phyloP scores from a whole-genome alignment of 208 protist genomes.

The Leishmania guyanensis region DNA sequence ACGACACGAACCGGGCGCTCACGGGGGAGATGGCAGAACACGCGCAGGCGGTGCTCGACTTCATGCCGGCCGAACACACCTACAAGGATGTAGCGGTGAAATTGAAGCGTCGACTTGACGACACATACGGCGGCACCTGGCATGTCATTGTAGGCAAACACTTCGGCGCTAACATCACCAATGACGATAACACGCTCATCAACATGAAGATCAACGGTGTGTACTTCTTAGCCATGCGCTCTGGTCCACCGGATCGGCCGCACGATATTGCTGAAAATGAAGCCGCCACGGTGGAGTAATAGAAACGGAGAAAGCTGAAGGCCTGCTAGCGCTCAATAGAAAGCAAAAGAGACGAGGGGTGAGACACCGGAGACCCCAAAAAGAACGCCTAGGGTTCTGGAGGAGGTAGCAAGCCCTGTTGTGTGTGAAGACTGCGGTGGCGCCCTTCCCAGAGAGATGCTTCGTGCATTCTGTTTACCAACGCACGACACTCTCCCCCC shows the following conservation, averaged over 20 bases:
- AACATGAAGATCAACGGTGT: conserved; percentile 86
- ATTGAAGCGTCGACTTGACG: conserved; percentile 78
- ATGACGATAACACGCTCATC: conserved; percentile 78
- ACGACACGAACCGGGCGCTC: conserved; percentile 58
- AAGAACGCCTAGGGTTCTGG: neutral
- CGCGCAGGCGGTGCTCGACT: conserved; percentile 59
- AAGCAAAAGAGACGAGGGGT: no score
- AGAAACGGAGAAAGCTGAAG: neutral
- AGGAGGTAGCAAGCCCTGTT: neutral
- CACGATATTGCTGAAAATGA: conserved; percentile 2
- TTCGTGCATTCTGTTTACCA: neutral
- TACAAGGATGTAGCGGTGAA: conserved; percentile 77
- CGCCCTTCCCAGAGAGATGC: neutral
- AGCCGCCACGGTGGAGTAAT: neutral
- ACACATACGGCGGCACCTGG: conserved; percentile 70
- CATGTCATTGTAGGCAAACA: conserved; percentile 84
- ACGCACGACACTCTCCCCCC: no score
- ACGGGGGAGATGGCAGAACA: conserved; percentile 76
- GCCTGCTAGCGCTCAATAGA: neutral
- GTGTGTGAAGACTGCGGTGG: neutral
- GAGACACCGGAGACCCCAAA: neutral
- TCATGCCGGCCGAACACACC: conserved; percentile 39
- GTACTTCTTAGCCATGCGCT: conserved; percentile 74
- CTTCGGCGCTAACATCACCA: conserved; percentile 89
- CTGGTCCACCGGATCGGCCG: conserved; percentile 79